Evolutionary conservation across 225 moss, liverwort and hornwort genomes (phyloP).

Genomic region (Polytrichum formosum): DNA sequence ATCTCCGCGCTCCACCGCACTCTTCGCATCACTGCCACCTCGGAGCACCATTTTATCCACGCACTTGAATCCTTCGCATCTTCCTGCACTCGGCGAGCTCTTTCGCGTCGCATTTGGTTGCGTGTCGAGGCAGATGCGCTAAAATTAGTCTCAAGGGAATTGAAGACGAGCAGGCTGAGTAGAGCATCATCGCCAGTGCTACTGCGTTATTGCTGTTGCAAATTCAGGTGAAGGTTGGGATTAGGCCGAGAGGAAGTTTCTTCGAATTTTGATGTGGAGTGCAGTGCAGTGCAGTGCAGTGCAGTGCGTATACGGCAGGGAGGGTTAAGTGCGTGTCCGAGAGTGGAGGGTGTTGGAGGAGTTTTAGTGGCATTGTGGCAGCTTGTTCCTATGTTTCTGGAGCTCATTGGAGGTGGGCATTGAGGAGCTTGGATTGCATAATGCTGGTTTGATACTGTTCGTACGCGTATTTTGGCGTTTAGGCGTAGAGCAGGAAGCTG

Average conservation of each 20-base stretch:
- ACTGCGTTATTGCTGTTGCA: not conserved
- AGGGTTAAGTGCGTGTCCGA: too few species aligned
- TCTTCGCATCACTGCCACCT: too few species aligned
- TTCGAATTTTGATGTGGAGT: not conserved
- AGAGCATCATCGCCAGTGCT: not conserved
- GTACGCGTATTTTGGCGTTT: not conserved
- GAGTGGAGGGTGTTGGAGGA: not conserved
- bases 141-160: constrained; percentile 1
- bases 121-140: constrained; percentile 19
- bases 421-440: not conserved
- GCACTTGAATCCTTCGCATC: not conserved
- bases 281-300: not conserved
- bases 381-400: not conserved
- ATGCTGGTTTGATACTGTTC: not conserved
- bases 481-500: not conserved
- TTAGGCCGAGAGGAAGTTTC: not conserved
- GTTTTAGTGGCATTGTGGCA: not conserved
- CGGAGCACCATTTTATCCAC: not conserved
- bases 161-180: not conserved
- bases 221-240: constrained; percentile 3
- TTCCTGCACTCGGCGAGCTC: constrained; percentile 6
- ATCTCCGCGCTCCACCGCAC: too few species aligned
- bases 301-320: not conserved
- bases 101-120: constrained; percentile 16
- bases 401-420: not conserved